Base-by-base conservation (phyloP, 345 rosid species). In the Leavenworthia alabamica region DNA sequence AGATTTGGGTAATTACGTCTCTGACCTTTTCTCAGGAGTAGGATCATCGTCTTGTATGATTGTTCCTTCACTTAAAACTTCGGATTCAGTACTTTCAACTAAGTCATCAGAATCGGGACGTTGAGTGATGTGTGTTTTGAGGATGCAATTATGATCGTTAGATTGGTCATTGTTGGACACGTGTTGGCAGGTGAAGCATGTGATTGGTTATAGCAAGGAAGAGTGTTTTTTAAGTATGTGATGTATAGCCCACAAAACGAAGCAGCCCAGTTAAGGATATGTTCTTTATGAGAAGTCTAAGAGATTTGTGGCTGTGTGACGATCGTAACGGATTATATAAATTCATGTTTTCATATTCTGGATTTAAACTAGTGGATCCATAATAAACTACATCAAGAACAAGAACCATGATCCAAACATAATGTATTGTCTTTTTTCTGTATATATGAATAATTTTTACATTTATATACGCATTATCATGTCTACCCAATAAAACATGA, bases 1-100 rank as follows among this genome's bases (percentile, higher is more conserved):
- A 22, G 87, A 87, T 60, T 50, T 87, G 26, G 84, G 50, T 50
- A 79, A 78, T 68, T 79, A 76, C 79, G 17, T 89, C 17, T 73
- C 77, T n/a, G 83, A 78, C 55, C 64, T 86, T 56, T 80, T 60
- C 48, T 47, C 52, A 11, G 80, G 61, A 4, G 36, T 47, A 6
- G 68, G 77, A 33, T 22, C 49, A 0, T 26, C 49, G 0, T 26
- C 64, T 4, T 57, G 75, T 49, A 31, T 37, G 6, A 70, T 35
- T 7, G 63, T 46, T 15, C 22, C 68, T 29, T 62, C 74, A 7
- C 7, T 43, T 3, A 60, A 35, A 19, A n/a, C 33, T 35, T 27
- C 62, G 1, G 48, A 35, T 9, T 68, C 72, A 2, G 60, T 6
- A 36, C 59, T 52, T 7, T 50, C 66, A 23, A 8, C 15, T 27